A percentile compares a stretch with the other conserved stretches of the same genome.
phyloP scores from a whole-genome alignment of 345 rosid species.

The Streptanthus diversifolius region DNA sequence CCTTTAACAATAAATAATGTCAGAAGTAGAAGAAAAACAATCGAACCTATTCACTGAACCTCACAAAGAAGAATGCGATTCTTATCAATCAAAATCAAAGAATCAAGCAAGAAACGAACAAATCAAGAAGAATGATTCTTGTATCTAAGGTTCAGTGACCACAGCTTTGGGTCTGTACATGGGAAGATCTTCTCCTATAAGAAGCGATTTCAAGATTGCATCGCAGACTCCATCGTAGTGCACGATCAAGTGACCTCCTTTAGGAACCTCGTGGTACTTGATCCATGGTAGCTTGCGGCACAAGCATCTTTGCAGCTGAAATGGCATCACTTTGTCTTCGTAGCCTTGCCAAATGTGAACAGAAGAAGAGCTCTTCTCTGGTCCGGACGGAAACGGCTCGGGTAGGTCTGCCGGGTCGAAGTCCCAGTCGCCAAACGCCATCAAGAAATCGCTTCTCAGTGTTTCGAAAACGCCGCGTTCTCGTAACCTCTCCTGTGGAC shows the following conservation, averaged over 20 bases:
- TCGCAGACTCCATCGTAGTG: slow-evolving; percentile 72
- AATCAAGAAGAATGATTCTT: not conserved
- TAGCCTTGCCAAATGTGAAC: slow-evolving; percentile 89
- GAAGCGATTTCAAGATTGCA: slow-evolving; percentile 57
- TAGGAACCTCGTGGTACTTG: slow-evolving; percentile 74
- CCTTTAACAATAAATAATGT: not conserved
- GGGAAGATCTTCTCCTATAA: slow-evolving; percentile 61
- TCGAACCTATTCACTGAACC: not conserved
- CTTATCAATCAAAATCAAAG: not conserved
- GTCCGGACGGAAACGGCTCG: slow-evolving; percentile 41
- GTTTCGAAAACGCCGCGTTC: slow-evolving; percentile 54
- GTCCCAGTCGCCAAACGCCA: slow-evolving; percentile 69
- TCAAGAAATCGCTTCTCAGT: slow-evolving; percentile 58
- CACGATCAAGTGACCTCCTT: slow-evolving; percentile 85
- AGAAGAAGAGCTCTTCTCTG: slow-evolving; percentile 29
- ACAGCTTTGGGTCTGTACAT: slow-evolving; percentile 40
- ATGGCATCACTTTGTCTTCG: slow-evolving; percentile 83
- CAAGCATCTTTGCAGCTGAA: slow-evolving; percentile 64
- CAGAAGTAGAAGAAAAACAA: not conserved
- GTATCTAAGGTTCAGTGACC: slow-evolving; percentile 19
- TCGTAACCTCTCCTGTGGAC: slow-evolving; percentile 50
- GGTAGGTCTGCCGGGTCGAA: slow-evolving; percentile 65
- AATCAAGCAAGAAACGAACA: not conserved
- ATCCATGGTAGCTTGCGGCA: slow-evolving; percentile 69
- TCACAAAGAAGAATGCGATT: not conserved